Evolutionary conservation across 2,329 filamentous ascomycete species (phyloP).

Genomic region (Pseudocercospora musae): DNA sequence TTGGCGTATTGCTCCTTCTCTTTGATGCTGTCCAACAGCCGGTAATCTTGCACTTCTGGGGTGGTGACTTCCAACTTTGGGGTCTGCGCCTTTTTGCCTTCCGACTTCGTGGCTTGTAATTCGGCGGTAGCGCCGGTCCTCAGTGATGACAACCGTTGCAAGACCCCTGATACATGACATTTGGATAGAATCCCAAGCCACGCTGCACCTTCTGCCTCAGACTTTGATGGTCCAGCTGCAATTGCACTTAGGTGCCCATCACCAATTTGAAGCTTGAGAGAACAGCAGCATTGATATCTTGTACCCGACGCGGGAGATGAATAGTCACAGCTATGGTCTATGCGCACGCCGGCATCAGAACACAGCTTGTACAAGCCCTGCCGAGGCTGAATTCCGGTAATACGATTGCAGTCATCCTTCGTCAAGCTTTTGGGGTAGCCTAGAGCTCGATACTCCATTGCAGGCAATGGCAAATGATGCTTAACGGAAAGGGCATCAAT

Average conservation of each 20-base stretch:
- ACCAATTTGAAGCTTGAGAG: background rate
- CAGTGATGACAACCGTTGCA: background rate
- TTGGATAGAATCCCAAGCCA: constrained; percentile 7
- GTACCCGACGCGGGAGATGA: background rate
- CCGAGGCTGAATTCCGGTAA: too few species aligned
- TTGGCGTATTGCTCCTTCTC: constrained; percentile 9
- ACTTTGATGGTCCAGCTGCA: background rate
- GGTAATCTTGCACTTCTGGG: background rate
- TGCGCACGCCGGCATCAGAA: background rate
- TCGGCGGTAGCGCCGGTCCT: background rate
- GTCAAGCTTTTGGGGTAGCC: background rate
- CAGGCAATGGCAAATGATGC: background rate
- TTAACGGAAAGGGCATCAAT: background rate
- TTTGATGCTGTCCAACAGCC: background rate
- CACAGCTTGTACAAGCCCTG: background rate
- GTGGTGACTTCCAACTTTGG: background rate
- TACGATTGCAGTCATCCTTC: background rate
- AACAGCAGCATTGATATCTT: background rate
- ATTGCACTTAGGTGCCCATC: background rate
- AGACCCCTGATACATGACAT: constrained; percentile 5
- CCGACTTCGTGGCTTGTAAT: background rate
- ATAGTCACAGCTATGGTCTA: background rate
- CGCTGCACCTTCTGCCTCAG: background rate
- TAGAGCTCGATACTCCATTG: background rate
- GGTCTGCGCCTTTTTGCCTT: background rate